Evolutionary conservation across 2,329 filamentous ascomycete species (phyloP), one percentile per base, ranked within the genome.

Genomic region (Penicillium verrucosum): DNA sequence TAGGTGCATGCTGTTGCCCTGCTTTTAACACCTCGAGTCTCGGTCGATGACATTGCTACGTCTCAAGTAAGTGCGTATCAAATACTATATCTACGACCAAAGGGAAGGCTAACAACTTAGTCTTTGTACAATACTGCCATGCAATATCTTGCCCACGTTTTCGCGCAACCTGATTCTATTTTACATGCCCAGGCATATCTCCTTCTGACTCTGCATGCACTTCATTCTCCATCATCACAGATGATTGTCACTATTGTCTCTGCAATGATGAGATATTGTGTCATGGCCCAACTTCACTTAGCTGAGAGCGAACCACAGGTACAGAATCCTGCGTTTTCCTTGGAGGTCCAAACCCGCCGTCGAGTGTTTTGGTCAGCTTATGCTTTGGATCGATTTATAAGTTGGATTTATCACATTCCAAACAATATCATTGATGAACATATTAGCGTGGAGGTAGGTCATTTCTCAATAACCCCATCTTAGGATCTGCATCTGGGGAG

Each of bases 361-460:
- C 51, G 60, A 36, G 60, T 60, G 1, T 62, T 62, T 37, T 62
- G 60, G 60, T 62, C 60, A 12, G 58, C 58, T 10, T 62, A 62
- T 45, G 53, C 60, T 7, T 51, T 62, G 23, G 60, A 62, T 58
- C 53, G 58, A 36, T 46, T 62, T 16, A 49, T 59, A 23, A 60
- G 60, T 38, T 60, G 60, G 58, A 60, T 62, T 34, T 62, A 59
- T 25, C 53, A 59, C n/a, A 58, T 62, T 11, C 58, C 60, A 1
- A 60, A 60, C 34, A 60, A 58, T 40, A 52, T 62, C 3, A 48
- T 47, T 11, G 60, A 62, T 16, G 58, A 60, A 25, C 52, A 62
- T 14, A 59, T 62, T 23, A 58, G 53, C 21, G 59, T 56, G 14
- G 49, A 54, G 47, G 60, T 62, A 55, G 11, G 46, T 5, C 11